Evolutionary conservation across 192 early-diverging fungal genomes (phyloP).

Genomic region (Rhizophagus sp.): DNA sequence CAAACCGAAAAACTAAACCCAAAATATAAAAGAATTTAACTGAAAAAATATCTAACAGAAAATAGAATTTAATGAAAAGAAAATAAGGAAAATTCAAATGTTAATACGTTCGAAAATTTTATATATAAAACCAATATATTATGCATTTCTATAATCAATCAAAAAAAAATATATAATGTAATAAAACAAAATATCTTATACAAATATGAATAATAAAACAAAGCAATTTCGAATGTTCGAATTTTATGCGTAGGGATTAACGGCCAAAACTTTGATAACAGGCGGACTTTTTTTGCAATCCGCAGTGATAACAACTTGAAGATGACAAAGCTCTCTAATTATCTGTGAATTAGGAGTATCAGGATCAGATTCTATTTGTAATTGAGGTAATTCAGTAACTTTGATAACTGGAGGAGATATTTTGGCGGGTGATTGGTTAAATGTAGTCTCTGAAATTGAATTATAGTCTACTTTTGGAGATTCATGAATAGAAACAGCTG

Average conservation of each 20-base stretch:
- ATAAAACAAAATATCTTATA: background rate
- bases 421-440: background rate
- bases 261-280: slow-evolving; percentile 54
- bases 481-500: background rate
- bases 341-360: slow-evolving; percentile 40
- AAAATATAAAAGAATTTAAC: background rate
- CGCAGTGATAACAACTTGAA: slow-evolving; percentile 50
- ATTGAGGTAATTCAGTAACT: background rate
- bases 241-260: slow-evolving; percentile 49
- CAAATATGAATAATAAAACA: background rate
- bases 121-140: background rate
- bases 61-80: background rate
- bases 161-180: background rate
- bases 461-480: background rate
- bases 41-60: background rate
- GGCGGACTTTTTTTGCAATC: slow-evolving; percentile 56
- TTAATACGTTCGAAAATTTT: background rate
- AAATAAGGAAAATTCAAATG: background rate
- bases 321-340: slow-evolving; percentile 45
- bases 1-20: background rate
- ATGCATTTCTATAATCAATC: background rate
- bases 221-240: background rate
- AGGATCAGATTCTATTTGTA: slow-evolving; percentile 20
- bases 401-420: background rate
- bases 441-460: background rate